Base-by-base conservation (phyloP, 139 green algal species). In the Asterochloris erici region DNA sequence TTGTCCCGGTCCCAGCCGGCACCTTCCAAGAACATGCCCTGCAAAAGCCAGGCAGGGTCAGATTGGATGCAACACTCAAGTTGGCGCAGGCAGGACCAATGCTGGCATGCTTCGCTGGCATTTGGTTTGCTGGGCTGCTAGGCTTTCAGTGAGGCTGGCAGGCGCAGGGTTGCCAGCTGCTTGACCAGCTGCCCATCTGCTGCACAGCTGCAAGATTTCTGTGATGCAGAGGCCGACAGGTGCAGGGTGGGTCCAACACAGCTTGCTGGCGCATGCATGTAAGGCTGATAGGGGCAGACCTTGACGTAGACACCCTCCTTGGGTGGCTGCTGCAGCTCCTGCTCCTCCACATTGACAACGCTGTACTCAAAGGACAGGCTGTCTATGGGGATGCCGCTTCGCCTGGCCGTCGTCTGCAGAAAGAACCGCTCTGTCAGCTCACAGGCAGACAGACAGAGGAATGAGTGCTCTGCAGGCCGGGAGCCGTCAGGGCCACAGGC, bases 261-360 rank as follows among this genome's bases (percentile, higher is more conserved):
- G 38, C 38, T 54, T 54, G 38, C 38, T 54, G 38, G 38, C 38
- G 38, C 60, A 81, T 54, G 70, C 70, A 54, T 38, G 14, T 19
- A 19, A 76, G n/a, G 23, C 19, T 76, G 70, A 28, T 11, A 38
- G 16, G 24, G 47, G 21, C 21, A 64, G 11, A 83, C 79, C 79
- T 93, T 90, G 73, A 98, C 83, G 83, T 95, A 97, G 74, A 96
- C 93, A 28, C 94, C 94, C 79, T 97, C 94, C 80, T 94, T 94
- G 63, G 94, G 94, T 38, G 90, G 85, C 64, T 86, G 81, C 24
- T 63, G 69, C 81, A 96, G 92, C 83, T 97, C 90, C 15, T 89
- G 87, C 84, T 96, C 91, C 23, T 94, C 88, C 68, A 93, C 77
- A 82, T 94, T 94, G 75, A 96, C 83, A 74, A 97, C 88, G 60